phyloP scores from a whole-genome alignment of 75 land plant genomes.

The Sequoiadendron giganteum region DNA sequence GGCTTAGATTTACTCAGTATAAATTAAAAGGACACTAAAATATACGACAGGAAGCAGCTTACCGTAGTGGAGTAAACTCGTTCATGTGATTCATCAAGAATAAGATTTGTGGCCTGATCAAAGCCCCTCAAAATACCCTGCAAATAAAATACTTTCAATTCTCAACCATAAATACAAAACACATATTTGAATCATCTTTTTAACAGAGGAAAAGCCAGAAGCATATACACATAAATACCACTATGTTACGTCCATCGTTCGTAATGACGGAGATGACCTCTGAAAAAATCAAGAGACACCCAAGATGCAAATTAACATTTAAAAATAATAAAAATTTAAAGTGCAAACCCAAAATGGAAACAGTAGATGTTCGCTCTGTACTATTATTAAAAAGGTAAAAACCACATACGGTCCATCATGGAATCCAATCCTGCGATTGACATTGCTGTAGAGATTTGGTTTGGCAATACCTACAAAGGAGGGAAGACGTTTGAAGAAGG shows the following conservation, averaged over 20 bases:
- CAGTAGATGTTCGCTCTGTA: too few species aligned
- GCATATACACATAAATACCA: slow-evolving; percentile 46
- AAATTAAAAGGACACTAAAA: not conserved
- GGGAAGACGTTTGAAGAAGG: not conserved
- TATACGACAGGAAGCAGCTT: not conserved
- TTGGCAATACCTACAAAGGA: not conserved
- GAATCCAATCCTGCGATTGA: slow-evolving; percentile 37
- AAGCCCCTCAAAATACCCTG: slow-evolving; percentile 91
- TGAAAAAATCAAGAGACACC: slow-evolving; percentile 22
- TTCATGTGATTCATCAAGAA: slow-evolving; percentile 96
- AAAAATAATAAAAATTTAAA: not conserved
- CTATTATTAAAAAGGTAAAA: not conserved
- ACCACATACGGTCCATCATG: slow-evolving; percentile 37
- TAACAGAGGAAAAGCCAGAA: not conserved
- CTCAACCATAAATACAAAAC: not conserved
- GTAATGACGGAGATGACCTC: slow-evolving; percentile 90
- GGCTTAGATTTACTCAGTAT: not conserved
- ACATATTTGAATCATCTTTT: not conserved
- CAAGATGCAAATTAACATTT: not conserved
- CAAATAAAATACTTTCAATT: not conserved
- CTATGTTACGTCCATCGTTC: slow-evolving; percentile 96
- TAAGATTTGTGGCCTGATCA: slow-evolving; percentile 96
- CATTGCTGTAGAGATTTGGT: slow-evolving; percentile 15
- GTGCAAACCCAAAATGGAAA: not conserved
- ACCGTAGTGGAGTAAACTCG: slow-evolving; percentile 97